These are phyloP conservation scores for Trichoderma sp. DNA, from an alignment of 2,329 filamentous ascomycete species.

Conservation along the genomic window DNA sequence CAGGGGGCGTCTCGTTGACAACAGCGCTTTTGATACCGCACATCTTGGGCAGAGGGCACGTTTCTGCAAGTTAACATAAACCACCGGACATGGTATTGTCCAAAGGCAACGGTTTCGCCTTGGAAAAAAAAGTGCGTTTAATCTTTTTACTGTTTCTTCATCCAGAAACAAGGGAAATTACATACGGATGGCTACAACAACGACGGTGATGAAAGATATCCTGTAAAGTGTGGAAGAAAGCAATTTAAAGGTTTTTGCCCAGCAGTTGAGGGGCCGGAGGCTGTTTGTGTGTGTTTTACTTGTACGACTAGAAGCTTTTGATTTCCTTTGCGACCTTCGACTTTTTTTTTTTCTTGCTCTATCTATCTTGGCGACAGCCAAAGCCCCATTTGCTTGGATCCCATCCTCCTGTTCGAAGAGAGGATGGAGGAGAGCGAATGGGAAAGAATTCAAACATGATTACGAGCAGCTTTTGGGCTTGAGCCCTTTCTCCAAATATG, in stretches of 20 bases:
- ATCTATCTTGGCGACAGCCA: background rate
- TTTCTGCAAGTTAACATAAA: conserved; percentile 31
- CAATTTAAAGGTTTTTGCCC: conserved; percentile 26
- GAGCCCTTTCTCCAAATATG: background rate
- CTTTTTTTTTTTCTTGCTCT: conserved; percentile 19
- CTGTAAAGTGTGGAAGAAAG: conserved; percentile 24
- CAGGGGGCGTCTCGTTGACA: conserved; percentile 29
- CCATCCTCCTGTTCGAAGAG: background rate
- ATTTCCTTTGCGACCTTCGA: background rate
- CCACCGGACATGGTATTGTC: conserved; percentile 31
- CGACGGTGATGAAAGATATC: conserved; percentile 5
- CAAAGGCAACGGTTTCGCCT: conserved; percentile 28
- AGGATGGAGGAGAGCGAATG: background rate
- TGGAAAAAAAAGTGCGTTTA: conserved; percentile 36
- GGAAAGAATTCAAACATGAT: conserved; percentile 2
- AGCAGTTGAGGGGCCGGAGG: conserved; percentile 24
- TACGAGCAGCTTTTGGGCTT: background rate
- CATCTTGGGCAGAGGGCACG: conserved; percentile 23
- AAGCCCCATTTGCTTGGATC: background rate
- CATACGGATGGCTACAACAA: conserved; percentile 19
- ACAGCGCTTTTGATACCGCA: conserved; percentile 34
- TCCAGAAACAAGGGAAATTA: conserved; percentile 33
- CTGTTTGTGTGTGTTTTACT: conserved; percentile 25
- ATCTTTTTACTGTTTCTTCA: conserved; percentile 37
- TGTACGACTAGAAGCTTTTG: conserved; percentile 34